Evolutionary conservation across 2,329 filamentous ascomycete species (phyloP), one percentile per base, ranked within the genome.

Genomic region (Aspergillus fischeri): DNA sequence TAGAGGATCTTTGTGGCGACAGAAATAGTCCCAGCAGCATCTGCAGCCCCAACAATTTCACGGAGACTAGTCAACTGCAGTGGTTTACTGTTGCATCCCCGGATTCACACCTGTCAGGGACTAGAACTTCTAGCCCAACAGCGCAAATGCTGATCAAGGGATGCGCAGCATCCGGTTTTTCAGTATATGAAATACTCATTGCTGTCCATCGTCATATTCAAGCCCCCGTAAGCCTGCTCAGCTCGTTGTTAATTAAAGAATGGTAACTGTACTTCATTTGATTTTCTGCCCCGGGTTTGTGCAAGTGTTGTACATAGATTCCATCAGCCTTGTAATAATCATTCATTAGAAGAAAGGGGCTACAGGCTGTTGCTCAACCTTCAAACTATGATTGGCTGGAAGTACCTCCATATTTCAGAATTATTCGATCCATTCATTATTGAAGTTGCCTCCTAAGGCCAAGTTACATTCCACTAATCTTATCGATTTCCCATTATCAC

Each of bases 1-100:
- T 44, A 25, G 41, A 56, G 47, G 50, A 59, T 56, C 54, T 54
- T 53, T 60, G 60, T 65, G 63, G 63, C 63, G 52, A 65, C 61
- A 51, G 60, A 60, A 59, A 61, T 61, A 57, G 52, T 44, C 61
- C 51, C 50, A 55, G 17, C 42, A 54, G 54, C 45, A 57, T 58
- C 57, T 61, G 59, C 57, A 60, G 52, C 52, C 56, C 56, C 51
- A 59, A 50, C 54, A 55, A 54, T 49, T 57, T 48, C 29, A 50
- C 56, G 56, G 59, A 54, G 54, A 59, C 56, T 59, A 62, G 45
- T 47, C 54, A n/a, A 41, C 49, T 53, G 44, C 32, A 49, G 47
- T 59, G 52, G 54, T 47, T 24, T 47, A 52, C 54, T 38, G 44
- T 58, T 61, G 51, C 60, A 58, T 55, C 60, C 60, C 60, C 60